Conservation (phyloP, 768 basidiomycete species). For the Boletellus emodensis region DNA sequence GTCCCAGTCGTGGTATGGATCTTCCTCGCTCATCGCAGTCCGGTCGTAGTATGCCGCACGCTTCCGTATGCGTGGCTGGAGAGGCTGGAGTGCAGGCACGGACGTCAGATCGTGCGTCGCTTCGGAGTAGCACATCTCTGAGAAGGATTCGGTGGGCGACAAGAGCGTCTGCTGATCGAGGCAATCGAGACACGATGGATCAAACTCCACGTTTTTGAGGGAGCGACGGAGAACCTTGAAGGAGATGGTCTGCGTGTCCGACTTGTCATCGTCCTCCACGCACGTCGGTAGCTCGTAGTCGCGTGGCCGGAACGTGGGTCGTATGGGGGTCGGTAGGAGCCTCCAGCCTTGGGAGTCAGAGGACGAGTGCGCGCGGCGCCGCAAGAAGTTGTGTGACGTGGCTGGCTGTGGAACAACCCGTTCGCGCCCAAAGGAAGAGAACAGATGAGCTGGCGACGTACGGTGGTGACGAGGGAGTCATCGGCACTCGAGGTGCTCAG, state of each 20-base stretch:
- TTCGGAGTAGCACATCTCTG: conserved; percentile 40
- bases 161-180: conserved; percentile 42
- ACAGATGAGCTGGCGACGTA: conserved; percentile 4
- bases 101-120: conserved; percentile 34
- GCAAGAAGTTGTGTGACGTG: conserved; percentile 7
- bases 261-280: conserved; percentile 26
- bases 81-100: conserved; percentile 29
- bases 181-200: conserved; percentile 37
- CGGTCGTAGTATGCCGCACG: conserved; percentile 26
- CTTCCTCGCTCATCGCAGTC: conserved; percentile 33
- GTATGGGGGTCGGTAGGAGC: conserved; percentile 30
- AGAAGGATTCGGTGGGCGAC: conserved; percentile 39
- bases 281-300: conserved; percentile 29
- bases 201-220: conserved; percentile 36
- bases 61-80: conserved; percentile 32
- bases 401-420: conserved; percentile 16
- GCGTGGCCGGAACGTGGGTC: conserved; percentile 33
- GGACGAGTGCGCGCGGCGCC: conserved; percentile 32
- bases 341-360: conserved; percentile 33
- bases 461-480: conserved; percentile 22
- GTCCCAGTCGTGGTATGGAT: conserved; percentile 35
- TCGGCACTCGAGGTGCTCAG: conserved; percentile 28
- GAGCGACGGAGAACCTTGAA: conserved; percentile 34
- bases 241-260: conserved; percentile 26
- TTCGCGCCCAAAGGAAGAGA: not conserved